phyloP scores from a whole-genome alignment of 2,329 filamentous ascomycete genomes.

The Verticillium isaacii region DNA sequence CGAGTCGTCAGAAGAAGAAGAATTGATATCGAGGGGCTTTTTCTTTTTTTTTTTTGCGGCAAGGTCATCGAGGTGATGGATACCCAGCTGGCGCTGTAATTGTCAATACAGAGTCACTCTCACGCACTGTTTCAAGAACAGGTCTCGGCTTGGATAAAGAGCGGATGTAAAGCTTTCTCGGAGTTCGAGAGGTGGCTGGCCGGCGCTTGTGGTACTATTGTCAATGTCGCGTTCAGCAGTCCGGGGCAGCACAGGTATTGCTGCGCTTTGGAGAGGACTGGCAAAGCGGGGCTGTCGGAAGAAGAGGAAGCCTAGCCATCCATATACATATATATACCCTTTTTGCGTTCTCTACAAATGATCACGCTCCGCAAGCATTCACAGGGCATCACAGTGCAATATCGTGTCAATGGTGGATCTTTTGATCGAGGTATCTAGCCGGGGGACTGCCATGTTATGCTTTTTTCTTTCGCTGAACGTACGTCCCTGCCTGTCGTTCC shows the following conservation, averaged over 20 bases:
- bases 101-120: no score
- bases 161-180: no score
- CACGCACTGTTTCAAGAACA: no score
- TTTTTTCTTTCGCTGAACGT: not conserved
- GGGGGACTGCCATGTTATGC: not conserved
- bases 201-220: no score
- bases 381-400: not conserved
- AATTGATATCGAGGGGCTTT: no score
- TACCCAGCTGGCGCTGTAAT: no score
- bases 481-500: not conserved
- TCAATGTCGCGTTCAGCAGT: no score
- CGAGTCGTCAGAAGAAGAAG: not conserved
- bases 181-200: no score
- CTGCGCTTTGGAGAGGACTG: not conserved
- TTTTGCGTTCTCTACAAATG: not conserved
- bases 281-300: not conserved
- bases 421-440: not conserved
- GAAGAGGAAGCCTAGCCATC: not conserved
- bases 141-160: no score
- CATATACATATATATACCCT: not conserved
- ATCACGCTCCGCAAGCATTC: not conserved
- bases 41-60: no score
- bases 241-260: no score
- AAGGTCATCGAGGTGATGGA: no score
- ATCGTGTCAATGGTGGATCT: not conserved